These are phyloP conservation scores for Lasiosphaeriaceae sp. DNA, from an alignment of 495 filamentous ascomycete species.

Conservation along the genomic window DNA sequence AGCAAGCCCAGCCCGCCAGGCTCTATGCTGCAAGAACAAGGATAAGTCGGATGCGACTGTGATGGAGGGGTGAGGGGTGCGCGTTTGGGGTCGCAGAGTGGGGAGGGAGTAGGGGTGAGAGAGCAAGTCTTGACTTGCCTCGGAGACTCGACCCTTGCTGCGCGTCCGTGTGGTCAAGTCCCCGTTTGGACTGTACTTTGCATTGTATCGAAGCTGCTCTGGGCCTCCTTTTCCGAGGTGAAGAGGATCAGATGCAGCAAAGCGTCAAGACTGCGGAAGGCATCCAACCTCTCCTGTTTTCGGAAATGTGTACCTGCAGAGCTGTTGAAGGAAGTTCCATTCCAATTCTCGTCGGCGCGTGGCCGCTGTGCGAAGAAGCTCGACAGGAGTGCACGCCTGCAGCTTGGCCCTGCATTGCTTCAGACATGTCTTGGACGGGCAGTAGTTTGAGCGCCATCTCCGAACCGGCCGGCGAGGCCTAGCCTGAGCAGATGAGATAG, in stretches of 20 bases:
- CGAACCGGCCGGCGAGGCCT: not conserved
- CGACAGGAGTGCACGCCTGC: conserved; percentile 12
- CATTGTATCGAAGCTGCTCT: no score
- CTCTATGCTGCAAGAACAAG: conserved; percentile 27
- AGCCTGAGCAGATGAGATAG: not conserved
- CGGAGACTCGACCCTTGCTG: not conserved
- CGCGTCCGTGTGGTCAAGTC: no score
- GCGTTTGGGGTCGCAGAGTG: conserved; percentile 14
- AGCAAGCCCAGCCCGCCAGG: conserved; percentile 1
- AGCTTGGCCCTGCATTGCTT: conserved; percentile 4
- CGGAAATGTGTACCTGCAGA: no score
- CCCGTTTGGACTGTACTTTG: no score
- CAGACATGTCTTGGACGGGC: conserved; percentile 2
- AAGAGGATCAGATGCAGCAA: no score
- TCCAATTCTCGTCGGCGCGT: not conserved
- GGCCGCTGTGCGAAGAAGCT: not conserved
- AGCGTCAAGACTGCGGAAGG: no score
- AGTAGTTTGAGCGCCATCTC: not conserved
- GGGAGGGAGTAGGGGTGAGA: conserved; percentile 11
- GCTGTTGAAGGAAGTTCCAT: no score
- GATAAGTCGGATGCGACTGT: conserved; percentile 33
- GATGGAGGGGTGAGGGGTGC: conserved; percentile 30
- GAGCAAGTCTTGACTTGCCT: conserved; percentile 16
- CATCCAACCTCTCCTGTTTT: no score
- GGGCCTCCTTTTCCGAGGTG: no score